Evolutionary conservation across 805 yeast genomes (phyloP), one percentile per base, ranked within the genome.

Genomic region (Candida golubevii): DNA sequence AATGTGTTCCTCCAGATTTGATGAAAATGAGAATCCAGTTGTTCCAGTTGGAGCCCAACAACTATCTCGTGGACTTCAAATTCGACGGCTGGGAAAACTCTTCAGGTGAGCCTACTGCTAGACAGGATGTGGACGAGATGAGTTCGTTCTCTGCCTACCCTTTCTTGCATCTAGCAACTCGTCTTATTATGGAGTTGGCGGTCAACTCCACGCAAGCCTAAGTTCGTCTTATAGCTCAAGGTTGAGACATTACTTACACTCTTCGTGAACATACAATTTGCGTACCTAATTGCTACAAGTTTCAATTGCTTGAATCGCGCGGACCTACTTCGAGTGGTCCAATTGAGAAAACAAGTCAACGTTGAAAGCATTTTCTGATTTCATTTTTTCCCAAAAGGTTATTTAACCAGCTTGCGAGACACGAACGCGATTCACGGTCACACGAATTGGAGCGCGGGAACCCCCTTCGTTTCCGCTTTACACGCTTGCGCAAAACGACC

Each of bases 11-110:
- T 11, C 86, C 89, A 7, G 95, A 88, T 62, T 69, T 84, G 69
- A 86, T 91, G 91, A 91, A 86, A 69, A 91, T 93, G 97, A 93
- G 90, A 57, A 93, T 93, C 47, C 99, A 93, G 63, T 74, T 93
- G 46, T 93, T 91, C 67, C 97, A 91, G 62, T 74, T 93, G 50
- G 99, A 93, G 61, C 96, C 96, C 36, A 91, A 93, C 65, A 91
- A 91, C 61, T 93, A 93, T 60, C 72, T 93, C 41, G 98, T 93
- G 8, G 99, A 93, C 65, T 93, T 93, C 73, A 93, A 93, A 66
- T 93, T 91, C 61, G 98, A 91, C 62, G 98, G 98, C 1, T 91
- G 97, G 96, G 97, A 90, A 60, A 74, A 67, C 39, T 57, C 67
- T 26, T 65, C 66, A 26, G 66, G 55, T 13, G 50, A 40, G 36